Percentiles rank a stretch among this genome's conserved stretches.
Evolutionary conservation across 139 green algal genomes (phyloP).

Genomic region (Chlamydomonas eustigma): DNA sequence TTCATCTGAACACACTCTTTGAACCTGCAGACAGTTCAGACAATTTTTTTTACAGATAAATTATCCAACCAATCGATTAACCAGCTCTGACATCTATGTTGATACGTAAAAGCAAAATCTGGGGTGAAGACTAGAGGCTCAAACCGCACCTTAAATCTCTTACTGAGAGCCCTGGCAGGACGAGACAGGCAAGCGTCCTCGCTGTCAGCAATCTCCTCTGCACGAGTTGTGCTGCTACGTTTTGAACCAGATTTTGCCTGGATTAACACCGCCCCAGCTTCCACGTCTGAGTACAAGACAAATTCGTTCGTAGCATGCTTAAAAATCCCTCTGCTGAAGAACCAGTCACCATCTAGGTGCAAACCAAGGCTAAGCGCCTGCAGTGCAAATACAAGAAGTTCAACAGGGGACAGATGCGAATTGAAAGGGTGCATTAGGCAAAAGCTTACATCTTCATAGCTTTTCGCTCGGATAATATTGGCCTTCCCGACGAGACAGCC

Average conservation of each 20-base stretch:
- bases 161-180: not conserved
- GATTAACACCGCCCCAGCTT: not conserved
- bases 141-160: not conserved
- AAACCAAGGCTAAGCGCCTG: not conserved
- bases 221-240: not conserved
- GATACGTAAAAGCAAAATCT: no score
- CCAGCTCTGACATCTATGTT: no score
- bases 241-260: not conserved
- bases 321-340: conserved; percentile 40
- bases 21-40: no score
- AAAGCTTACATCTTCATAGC: conserved; percentile 30
- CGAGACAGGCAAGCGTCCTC: conserved; percentile 16
- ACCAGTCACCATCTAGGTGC: conserved; percentile 23
- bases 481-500: conserved; percentile 40
- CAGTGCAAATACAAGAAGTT: not conserved
- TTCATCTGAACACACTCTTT: no score
- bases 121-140: no score
- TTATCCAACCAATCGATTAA: no score
- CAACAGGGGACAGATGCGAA: not conserved
- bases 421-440: not conserved
- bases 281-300: conserved; percentile 5
- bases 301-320: conserved; percentile 17
- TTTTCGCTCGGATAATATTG: conserved; percentile 17
- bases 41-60: no score
- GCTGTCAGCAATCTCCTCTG: conserved; percentile 27